Evolutionary conservation across 2,329 filamentous ascomycete genomes (phyloP).

Genomic region (Alternaria panax): DNA sequence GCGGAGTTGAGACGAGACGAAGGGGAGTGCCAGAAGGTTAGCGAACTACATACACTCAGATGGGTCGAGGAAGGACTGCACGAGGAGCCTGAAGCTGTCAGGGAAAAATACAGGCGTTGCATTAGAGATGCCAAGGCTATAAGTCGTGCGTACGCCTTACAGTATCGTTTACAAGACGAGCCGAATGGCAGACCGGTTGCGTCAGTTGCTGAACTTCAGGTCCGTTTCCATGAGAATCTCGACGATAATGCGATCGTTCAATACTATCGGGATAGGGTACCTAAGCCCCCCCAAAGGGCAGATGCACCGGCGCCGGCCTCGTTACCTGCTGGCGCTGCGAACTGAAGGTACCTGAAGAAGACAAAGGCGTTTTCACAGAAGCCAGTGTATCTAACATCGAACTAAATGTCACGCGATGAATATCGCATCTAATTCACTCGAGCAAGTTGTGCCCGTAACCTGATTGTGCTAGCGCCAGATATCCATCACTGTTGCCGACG

Average conservation of each 20-base stretch:
- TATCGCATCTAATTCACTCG: background rate
- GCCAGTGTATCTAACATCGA: background rate
- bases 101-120: background rate
- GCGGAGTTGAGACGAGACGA: background rate
- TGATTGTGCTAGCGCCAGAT: background rate
- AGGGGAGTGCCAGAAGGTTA: background rate
- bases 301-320: background rate
- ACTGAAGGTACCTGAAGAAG: background rate
- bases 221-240: background rate
- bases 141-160: background rate
- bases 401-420: background rate
- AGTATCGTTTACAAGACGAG: background rate
- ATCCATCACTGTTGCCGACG: background rate
- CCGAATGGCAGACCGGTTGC: accelerated
- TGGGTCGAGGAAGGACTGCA: background rate
- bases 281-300: background rate
- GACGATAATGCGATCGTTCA: background rate
- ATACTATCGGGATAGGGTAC: background rate
- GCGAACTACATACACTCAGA: background rate
- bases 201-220: background rate
- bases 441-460: background rate
- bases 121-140: background rate
- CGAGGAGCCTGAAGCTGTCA: background rate
- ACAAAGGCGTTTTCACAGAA: background rate
- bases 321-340: background rate